Base-by-base conservation (phyloP, 352 stramenopile species). In the Pythium apleroticum region DNA sequence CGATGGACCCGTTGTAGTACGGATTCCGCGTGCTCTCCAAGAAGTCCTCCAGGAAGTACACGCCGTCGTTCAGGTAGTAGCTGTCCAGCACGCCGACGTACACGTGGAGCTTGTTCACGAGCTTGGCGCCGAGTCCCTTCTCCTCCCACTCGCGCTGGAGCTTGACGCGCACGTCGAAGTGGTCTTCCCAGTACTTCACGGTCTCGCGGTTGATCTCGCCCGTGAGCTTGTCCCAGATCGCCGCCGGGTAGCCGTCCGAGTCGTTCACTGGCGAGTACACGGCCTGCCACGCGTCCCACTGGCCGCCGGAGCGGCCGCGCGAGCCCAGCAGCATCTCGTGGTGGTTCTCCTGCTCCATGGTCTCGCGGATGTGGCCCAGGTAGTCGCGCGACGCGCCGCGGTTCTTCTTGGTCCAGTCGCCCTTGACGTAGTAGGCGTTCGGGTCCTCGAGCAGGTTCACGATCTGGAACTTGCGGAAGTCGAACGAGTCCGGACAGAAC, bases 341-440 rank as follows among this genome's bases (percentile, higher is more conserved):
- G 69, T 91, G 81, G 67, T 91, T 91, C 56, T 91, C 81, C 35
- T 90, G 79, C 9, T 68, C 80, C 82, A 91, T 91, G 3, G 82
- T 91, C 45, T 89, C 80, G 12, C 74, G 77, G 22, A 91, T 75
- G 37, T 89, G 77, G 10, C 82, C 82, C 7, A 89, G 60, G 39
- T 90, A 90, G 60, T 91, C 68, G 24, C 80, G 82, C 41, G 74
- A 77, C 0, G 72, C 73, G n/a, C 78, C 82, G 48, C 80, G 82
- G 64, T 80, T 73, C 69, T 91, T 91, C 60, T 75, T 68, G n/a
- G 80, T 91, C 82, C 82, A 91, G 69, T 89, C 82, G 5, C 77
- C 80, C 1, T 75, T 69, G 52, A 74, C 71, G 55, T 88, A 89
- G 77, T 91, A 91, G 19, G 82, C 82, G 59, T 89, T 91, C 20